These are phyloP conservation scores for Lepidium didymum DNA, from an alignment of 345 rosid genomes.

Conservation along the genomic window DNA sequence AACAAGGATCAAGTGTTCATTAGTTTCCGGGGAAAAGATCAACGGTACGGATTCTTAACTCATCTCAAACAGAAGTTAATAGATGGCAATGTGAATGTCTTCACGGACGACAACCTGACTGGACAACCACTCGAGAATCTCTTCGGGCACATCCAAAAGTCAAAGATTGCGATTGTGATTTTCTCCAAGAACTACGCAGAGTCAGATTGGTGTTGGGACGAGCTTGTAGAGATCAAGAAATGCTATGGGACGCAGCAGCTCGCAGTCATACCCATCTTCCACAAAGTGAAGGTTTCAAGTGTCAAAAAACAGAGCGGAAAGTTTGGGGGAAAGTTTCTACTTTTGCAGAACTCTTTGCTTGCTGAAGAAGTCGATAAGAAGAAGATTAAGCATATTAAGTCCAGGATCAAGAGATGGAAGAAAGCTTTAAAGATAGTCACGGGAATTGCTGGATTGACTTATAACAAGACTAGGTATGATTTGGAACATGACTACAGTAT, in stretches of 20 bases:
- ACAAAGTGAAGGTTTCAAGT: neutral
- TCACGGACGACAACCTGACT: neutral
- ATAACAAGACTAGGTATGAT: neutral
- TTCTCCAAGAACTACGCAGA: slow-evolving; percentile 1
- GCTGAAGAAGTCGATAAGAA: neutral
- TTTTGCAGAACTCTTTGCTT: neutral
- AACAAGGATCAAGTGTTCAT: slow-evolving; percentile 5
- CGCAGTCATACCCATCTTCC: neutral
- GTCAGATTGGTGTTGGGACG: slow-evolving; percentile 3
- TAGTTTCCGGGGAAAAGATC: slow-evolving; percentile 2
- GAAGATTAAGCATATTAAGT: neutral
- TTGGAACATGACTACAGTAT: neutral
- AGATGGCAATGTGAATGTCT: slow-evolving; percentile 4
- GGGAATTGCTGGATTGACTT: neutral
- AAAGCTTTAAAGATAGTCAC: neutral
- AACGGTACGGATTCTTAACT: neutral
- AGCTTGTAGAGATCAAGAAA: neutral
- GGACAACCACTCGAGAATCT: neutral
- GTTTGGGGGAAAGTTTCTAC: neutral
- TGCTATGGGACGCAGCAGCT: neutral
- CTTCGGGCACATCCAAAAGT: neutral
- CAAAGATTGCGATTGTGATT: slow-evolving; percentile 7
- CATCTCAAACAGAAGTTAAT: neutral
- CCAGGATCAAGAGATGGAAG: neutral
- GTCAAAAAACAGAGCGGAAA: neutral